A percentile compares a stretch with the other conserved stretches of the same genome.
These are phyloP conservation scores for Acrocalymma vagum DNA, from an alignment of 2,329 filamentous ascomycete genomes.

Conservation along the genomic window DNA sequence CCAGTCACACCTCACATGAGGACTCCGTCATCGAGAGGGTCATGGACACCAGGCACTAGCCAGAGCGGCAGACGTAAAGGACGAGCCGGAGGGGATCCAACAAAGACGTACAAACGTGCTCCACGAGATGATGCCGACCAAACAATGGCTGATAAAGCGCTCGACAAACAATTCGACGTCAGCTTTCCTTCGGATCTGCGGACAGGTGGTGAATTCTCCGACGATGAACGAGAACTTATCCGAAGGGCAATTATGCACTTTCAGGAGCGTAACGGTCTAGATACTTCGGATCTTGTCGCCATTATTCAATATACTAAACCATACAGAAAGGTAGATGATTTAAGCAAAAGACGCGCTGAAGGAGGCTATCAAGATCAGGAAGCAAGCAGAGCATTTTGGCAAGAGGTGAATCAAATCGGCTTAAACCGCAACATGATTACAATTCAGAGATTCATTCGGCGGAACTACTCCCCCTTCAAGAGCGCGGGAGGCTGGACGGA, in stretches of 20 bases:
- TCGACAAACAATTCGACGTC: constrained; percentile 17
- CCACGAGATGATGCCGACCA: neutral
- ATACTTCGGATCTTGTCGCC: constrained; percentile 23
- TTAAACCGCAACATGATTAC: constrained; percentile 40
- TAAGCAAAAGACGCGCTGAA: neutral
- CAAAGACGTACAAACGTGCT: constrained; percentile 1
- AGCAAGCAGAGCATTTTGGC: constrained; percentile 34
- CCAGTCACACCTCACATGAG: too few species aligned
- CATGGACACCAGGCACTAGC: too few species aligned
- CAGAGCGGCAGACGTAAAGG: too few species aligned
- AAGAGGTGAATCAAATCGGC: constrained; percentile 39
- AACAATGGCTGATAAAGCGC: constrained; percentile 23
- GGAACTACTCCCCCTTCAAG: constrained; percentile 72
- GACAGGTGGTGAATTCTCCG: constrained; percentile 21
- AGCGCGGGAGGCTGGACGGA: constrained; percentile 69
- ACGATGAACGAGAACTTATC: constrained; percentile 32
- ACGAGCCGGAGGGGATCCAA: too few species aligned
- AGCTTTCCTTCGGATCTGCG: constrained; percentile 23
- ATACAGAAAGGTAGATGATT: constrained; percentile 2
- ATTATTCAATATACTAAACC: constrained; percentile 27
- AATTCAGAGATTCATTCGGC: constrained; percentile 59
- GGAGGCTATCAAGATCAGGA: constrained; percentile 15
- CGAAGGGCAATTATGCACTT: constrained; percentile 29
- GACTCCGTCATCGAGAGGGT: too few species aligned
- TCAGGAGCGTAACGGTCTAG: constrained; percentile 25